Evolutionary conservation across 176 grass and related monocot species (phyloP).

Genomic region (Carex myosuroides): DNA sequence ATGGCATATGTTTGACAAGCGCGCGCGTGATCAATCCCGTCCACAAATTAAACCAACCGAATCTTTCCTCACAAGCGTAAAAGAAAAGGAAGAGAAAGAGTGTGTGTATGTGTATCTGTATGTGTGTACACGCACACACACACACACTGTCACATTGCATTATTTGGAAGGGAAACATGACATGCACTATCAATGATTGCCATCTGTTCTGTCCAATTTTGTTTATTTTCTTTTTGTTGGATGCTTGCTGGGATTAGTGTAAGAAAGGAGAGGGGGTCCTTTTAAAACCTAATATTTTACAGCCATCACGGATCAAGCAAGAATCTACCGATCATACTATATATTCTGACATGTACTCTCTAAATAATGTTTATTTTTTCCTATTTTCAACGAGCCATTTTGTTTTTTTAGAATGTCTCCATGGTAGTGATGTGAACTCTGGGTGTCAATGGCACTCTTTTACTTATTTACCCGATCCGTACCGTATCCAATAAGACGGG

Average conservation of each 20-base stretch:
- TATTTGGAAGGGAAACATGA: constrained; percentile 7
- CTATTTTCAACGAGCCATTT: neutral
- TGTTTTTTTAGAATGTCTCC: neutral
- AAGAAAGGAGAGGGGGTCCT: neutral
- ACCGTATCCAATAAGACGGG: too few species aligned
- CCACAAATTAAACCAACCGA: neutral
- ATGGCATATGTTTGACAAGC: neutral
- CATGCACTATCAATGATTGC: constrained; percentile 11
- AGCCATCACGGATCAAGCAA: neutral
- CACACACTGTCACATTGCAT: neutral
- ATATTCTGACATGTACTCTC: neutral
- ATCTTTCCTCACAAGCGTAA: neutral
- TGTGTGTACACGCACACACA: neutral
- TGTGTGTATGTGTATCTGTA: neutral
- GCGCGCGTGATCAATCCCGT: constrained; percentile 9
- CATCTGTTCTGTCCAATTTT: neutral
- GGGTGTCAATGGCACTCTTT: too few species aligned
- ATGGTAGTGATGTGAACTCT: too few species aligned
- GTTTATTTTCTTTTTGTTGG: neutral
- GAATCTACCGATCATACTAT: neutral
- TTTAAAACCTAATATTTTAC: neutral
- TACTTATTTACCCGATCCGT: too few species aligned
- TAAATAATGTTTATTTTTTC: neutral
- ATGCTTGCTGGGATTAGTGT: neutral
- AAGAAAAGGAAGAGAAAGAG: neutral